Percentiles rank a stretch among this genome's conserved stretches.
These are phyloP conservation scores for Fusarium metavorans DNA, from an alignment of 2,329 filamentous ascomycete genomes.

Conservation along the genomic window DNA sequence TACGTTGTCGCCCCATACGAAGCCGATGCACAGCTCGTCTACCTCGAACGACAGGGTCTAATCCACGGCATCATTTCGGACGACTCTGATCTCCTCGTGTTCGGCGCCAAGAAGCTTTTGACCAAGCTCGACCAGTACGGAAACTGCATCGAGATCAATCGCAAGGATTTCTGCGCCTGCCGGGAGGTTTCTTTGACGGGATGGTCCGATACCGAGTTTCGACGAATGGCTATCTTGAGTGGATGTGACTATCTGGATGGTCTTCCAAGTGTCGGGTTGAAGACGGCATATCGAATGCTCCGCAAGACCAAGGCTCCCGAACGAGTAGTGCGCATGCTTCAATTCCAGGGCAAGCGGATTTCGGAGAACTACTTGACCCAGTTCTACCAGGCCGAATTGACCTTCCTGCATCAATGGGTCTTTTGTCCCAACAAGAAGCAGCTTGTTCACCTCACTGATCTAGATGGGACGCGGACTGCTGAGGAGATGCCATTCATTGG, in stretches of 20 bases:
- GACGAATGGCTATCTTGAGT: slow-evolving; percentile 95
- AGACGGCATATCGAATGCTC: slow-evolving; percentile 91
- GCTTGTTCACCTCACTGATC: slow-evolving; percentile 80
- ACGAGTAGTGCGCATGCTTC: slow-evolving; percentile 81
- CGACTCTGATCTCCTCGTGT: slow-evolving; percentile 95
- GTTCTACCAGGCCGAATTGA: slow-evolving; percentile 89
- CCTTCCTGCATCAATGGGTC: slow-evolving; percentile 94
- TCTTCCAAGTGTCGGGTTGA: slow-evolving; percentile 87
- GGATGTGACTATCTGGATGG: slow-evolving; percentile 95
- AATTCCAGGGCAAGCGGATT: slow-evolving; percentile 90
- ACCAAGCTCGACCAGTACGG: slow-evolving; percentile 97
- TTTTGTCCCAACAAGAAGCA: slow-evolving; percentile 81
- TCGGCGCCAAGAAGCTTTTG: slow-evolving; percentile 88
- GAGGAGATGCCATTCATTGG: slow-evolving; percentile 87
- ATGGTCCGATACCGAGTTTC: slow-evolving; percentile 92
- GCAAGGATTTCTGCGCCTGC: slow-evolving; percentile 88
- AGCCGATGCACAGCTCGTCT: slow-evolving; percentile 96
- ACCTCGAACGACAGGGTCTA: slow-evolving; percentile 86
- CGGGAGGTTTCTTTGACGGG: slow-evolving; percentile 89
- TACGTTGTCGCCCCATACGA: slow-evolving; percentile 98
- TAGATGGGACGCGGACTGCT: slow-evolving; percentile 71
- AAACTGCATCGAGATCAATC: slow-evolving; percentile 91
- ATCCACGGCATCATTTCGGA: slow-evolving; percentile 93
- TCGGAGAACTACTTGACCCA: slow-evolving; percentile 83
- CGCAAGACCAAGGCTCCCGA: slow-evolving; percentile 92